Evolutionary conservation across 2,329 filamentous ascomycete species (phyloP), one percentile per base, ranked within the genome.

Genomic region (Reticulascus tulasneorum): DNA sequence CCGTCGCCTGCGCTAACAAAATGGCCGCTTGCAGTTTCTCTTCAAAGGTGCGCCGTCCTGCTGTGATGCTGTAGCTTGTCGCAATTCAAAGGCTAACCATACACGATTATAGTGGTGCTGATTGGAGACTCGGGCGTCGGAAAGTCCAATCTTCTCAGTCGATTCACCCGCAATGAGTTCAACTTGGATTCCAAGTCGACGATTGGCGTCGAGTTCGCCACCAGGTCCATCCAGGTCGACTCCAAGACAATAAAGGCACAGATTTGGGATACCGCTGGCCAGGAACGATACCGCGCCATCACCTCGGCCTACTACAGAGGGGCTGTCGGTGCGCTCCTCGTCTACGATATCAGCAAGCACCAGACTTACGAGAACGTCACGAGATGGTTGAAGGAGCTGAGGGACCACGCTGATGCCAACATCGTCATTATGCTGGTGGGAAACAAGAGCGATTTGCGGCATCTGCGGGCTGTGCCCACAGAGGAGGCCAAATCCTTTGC

Each of bases 391-490:
- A 98, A 97, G 74, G 93, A 98, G 75, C 77, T 98, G 59, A 82
- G 93, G 55, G 93, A 96, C 61, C 90, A 98, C 67, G 93, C 93
- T 53, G 93, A 98, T 64, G 90, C 89, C 56, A 97, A 97, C 72
- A 96, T 97, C 56, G 90, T 98, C 56, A 98, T 98, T 63, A 98
- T 98, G 93, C 75, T 98, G 20, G 93, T 98, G 23, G 93, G 93
- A 49, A 97, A 98, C 82, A 98, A 98, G 85, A 97, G 90, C 67
- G 93, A 98, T 94, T 85, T 97, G 84, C 86, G 90, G 67, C 93
- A 98, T 70, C 76, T 98, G 59, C 81, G 93, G 63, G 93, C 93
- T 49, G 93, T 98, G 50, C 89, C 93, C 33, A 98, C 93, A 43
- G 93, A 98, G 61, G 91, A 97, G 67, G 93, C 91, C 53, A 98